phyloP scores from a whole-genome alignment of 1,284 basidiomycete genomes.

The Ceratobasidium sp. region DNA sequence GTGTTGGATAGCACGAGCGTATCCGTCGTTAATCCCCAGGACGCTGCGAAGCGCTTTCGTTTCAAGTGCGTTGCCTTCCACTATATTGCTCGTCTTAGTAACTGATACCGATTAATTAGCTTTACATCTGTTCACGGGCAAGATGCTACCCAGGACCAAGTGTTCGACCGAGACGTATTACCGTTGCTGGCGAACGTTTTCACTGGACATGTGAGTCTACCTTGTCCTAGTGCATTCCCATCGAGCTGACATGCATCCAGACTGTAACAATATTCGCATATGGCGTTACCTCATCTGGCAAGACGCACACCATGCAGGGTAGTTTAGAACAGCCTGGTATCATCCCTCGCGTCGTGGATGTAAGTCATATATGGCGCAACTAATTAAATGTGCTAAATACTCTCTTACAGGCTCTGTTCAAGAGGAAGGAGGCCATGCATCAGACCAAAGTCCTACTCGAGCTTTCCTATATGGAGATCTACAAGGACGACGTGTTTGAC shows the following conservation, averaged over 20 bases:
- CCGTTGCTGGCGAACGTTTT: slow-evolving; percentile 74
- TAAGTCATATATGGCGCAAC: slow-evolving; percentile 47
- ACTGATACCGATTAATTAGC: slow-evolving; percentile 49
- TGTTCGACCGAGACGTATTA: slow-evolving; percentile 71
- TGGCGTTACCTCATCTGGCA: slow-evolving; percentile 81
- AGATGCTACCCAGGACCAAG: slow-evolving; percentile 68
- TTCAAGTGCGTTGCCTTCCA: slow-evolving; percentile 62
- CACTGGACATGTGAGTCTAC: slow-evolving; percentile 65
- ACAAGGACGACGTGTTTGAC: slow-evolving; percentile 86
- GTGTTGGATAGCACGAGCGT: slow-evolving; percentile 60
- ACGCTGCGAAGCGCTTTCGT: slow-evolving; percentile 68
- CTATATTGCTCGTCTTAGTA: not conserved
- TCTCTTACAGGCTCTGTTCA: slow-evolving; percentile 47
- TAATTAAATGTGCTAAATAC: slow-evolving; percentile 23
- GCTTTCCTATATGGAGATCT: slow-evolving; percentile 84
- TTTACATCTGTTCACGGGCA: slow-evolving; percentile 75
- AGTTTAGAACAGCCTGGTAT: slow-evolving; percentile 70
- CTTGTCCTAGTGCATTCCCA: not conserved
- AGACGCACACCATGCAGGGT: slow-evolving; percentile 88
- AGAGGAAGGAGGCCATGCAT: slow-evolving; percentile 40
- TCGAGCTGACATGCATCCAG: slow-evolving; percentile 49
- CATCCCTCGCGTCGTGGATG: slow-evolving; percentile 77
- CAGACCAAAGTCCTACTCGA: slow-evolving; percentile 51
- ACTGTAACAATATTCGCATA: slow-evolving; percentile 83
- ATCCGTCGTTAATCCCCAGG: slow-evolving; percentile 69